Conservation (phyloP, 345 rosid genomes). For the Euphorbia tirucalli region DNA sequence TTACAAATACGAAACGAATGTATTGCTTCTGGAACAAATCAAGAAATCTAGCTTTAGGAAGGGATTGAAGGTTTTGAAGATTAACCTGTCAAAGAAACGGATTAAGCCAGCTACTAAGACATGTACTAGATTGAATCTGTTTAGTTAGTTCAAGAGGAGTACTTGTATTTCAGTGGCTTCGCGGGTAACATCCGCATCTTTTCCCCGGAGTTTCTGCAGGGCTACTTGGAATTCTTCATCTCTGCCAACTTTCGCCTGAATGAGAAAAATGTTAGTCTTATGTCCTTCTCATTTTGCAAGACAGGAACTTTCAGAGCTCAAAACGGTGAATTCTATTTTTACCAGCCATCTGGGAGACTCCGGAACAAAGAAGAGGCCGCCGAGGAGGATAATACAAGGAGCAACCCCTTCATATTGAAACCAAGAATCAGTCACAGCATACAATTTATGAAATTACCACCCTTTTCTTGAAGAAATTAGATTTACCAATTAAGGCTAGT, state of each 20-base stretch:
- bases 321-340: too few relatives aligned
- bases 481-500: slow-evolving; percentile 72
- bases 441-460: neutral
- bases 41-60: slow-evolving; percentile 58
- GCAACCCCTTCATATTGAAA: slow-evolving; percentile 48
- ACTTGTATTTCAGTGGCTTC: slow-evolving; percentile 82
- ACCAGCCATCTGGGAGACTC: slow-evolving; percentile 99
- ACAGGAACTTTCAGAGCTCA: too few relatives aligned
- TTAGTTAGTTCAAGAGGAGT: slow-evolving; percentile 8
- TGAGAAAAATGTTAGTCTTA: neutral
- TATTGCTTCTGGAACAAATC: slow-evolving; percentile 66
- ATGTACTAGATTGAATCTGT: neutral
- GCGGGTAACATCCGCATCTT: slow-evolving; percentile 49
- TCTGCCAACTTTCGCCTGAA: slow-evolving; percentile 71
- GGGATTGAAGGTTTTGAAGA: slow-evolving; percentile 49
- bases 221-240: slow-evolving; percentile 66
- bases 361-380: slow-evolving; percentile 68
- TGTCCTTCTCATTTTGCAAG: neutral
- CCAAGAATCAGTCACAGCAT: slow-evolving; percentile 11
- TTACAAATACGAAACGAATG: slow-evolving; percentile 62
- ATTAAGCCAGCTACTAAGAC: neutral
- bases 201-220: slow-evolving; percentile 63
- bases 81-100: slow-evolving; percentile 37
- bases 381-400: slow-evolving; percentile 68
- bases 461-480: neutral